Evolutionary conservation across 805 yeast species (phyloP).

Genomic region (Schwanniomyces polymorphus): DNA sequence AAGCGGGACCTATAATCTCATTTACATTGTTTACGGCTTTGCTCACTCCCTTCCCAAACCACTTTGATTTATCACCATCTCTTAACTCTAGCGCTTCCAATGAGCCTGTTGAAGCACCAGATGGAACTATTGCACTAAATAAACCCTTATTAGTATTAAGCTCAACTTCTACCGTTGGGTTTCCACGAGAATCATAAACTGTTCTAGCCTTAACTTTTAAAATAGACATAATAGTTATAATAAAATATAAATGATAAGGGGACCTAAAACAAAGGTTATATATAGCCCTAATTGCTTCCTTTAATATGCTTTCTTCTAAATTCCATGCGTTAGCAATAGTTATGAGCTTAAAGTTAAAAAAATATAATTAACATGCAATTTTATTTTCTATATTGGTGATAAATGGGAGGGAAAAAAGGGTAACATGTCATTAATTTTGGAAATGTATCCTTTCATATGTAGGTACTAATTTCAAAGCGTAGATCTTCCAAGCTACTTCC

Average conservation of each 20-base stretch:
- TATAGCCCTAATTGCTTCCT: no score
- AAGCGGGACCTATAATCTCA: slow-evolving; percentile 16
- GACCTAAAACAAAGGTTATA: no score
- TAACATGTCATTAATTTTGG: no score
- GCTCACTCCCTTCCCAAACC: slow-evolving; percentile 22
- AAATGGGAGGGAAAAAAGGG: no score
- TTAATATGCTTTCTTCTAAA: no score
- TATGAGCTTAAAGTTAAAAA: neutral
- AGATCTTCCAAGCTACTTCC: no score
- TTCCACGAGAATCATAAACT: slow-evolving; percentile 23
- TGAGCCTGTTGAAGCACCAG: slow-evolving; percentile 23
- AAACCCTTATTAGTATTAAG: slow-evolving; percentile 14
- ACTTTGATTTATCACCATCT: slow-evolving; percentile 20
- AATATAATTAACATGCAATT: no score
- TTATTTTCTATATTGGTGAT: no score
- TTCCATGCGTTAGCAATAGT: neutral
- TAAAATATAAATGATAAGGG: neutral
- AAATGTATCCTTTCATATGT: no score
- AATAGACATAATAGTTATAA: slow-evolving; percentile 9
- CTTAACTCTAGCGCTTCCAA: slow-evolving; percentile 21
- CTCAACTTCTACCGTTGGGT: slow-evolving; percentile 24
- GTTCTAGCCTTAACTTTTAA: slow-evolving; percentile 13
- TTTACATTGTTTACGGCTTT: slow-evolving; percentile 20
- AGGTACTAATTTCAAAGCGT: no score
- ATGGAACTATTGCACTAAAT: slow-evolving; percentile 21